Base-by-base conservation (phyloP, 2,329 filamentous ascomycete species). In the Sclerotiophoma versabilis region DNA sequence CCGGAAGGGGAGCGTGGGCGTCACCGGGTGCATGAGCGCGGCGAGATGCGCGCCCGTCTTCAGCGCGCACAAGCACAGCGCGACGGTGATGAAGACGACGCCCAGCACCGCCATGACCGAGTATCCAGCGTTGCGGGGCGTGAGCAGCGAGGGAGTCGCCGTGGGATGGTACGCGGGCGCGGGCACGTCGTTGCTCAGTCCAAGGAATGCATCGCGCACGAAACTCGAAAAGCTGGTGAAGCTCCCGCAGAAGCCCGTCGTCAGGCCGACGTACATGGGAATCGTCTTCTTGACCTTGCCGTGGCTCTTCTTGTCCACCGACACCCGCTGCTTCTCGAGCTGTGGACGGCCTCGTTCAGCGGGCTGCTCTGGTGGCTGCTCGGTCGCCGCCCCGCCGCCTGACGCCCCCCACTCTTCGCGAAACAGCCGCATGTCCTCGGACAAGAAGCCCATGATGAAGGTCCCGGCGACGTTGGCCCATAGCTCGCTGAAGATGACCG, bases 221-320 rank as follows among this genome's bases (percentile, higher is more conserved):
- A 96, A 96, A 17, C 88, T 87, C 0, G 92, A 96, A 75, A 96
- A 96, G 9, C 89, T 93, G 0, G 93, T 97, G 68, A 95, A 91
- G 62, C 90, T 93, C 58, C 93, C 91, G 67, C 92, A 96, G 74
- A 95, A 95, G 10, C 90, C 93, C 0, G 90, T 96, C 0, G 91
- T 85, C 5, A 97, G 84, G 44, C 90, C 93, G 54, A 96, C 89
- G 70, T 96, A 96, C 0, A 96, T 80, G 0, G 93, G 93, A 23
- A 96, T 89, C 0, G 90, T 90, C 78, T 96, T 96, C 72, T 96
- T 96, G 22, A 73, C 81, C 68, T 87, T 79, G 6, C 56, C 60
- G 38, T 78, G 73, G 6, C 70, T 64, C 0, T 68, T 68, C 19
- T 20, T 37, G 25, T 51, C 69, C 73, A 7, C 84, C 2, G 23